phyloP scores from a whole-genome alignment of 1,284 basidiomycete species.

The Rhodotorula sp. region DNA sequence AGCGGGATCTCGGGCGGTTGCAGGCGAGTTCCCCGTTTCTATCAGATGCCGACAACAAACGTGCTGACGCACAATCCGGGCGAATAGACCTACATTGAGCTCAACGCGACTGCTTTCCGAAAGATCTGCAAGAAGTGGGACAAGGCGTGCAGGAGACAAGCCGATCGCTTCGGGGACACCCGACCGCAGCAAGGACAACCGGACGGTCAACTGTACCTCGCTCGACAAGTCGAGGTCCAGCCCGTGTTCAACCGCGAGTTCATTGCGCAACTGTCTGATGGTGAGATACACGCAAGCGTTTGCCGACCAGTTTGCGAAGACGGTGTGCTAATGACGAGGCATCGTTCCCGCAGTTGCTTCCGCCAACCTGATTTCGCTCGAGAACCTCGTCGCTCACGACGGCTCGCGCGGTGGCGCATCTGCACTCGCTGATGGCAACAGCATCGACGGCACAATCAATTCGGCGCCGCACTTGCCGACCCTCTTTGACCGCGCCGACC shows the following conservation, averaged over 20 bases:
- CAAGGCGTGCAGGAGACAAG: constrained; percentile 56
- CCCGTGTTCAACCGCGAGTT: constrained; percentile 98
- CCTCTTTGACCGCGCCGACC: constrained; percentile 43
- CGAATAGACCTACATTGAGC: constrained; percentile 87
- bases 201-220: constrained; percentile 89
- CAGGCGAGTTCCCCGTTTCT: constrained; percentile 61
- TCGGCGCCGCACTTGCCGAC: constrained; percentile 27
- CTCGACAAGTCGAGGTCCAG: constrained; percentile 96
- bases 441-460: constrained; percentile 40
- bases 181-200: constrained; percentile 77
- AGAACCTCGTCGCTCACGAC: constrained; percentile 56
- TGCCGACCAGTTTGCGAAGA: background rate
- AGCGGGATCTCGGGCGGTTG: constrained; percentile 92
- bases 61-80: too few relatives aligned
- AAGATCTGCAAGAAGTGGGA: constrained; percentile 98
- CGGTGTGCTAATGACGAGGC: background rate
- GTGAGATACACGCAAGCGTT: constrained; percentile 2
- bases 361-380: constrained; percentile 86
- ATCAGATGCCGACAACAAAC: too few relatives aligned
- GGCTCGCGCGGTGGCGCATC: constrained; percentile 53
- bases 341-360: constrained; percentile 61
- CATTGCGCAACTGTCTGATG: constrained; percentile 92
- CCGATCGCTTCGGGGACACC: constrained; percentile 38
- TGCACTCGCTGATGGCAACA: constrained; percentile 67
- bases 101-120: constrained; percentile 95